These are phyloP conservation scores for Neltuma alba DNA, from an alignment of 306 rosid genomes.

Conservation along the genomic window DNA sequence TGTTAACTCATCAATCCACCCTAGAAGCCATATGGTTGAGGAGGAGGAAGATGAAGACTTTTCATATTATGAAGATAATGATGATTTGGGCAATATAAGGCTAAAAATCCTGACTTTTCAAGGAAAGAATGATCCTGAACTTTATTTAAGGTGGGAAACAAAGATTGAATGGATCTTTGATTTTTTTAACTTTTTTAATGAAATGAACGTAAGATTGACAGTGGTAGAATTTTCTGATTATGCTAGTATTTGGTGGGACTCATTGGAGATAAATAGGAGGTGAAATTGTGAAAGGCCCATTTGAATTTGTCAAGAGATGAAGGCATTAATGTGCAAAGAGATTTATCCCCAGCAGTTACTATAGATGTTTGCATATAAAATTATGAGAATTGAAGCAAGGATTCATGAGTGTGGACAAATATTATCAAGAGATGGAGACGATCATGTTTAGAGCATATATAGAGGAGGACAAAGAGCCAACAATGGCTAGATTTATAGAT, in stretches of 20 bases:
- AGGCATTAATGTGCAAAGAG: neutral
- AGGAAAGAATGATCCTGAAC: too few relatives aligned
- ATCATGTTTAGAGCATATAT: neutral
- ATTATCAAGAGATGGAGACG: neutral
- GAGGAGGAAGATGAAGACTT: too few relatives aligned
- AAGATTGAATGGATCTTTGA: too few relatives aligned
- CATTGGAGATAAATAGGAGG: neutral
- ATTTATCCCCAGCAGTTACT: neutral
- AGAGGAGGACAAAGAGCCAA: neutral
- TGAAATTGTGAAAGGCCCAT: neutral
- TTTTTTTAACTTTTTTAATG: too few relatives aligned
- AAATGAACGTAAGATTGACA: too few relatives aligned
- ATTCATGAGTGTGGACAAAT: neutral
- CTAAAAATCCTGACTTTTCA: too few relatives aligned
- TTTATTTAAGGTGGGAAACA: too few relatives aligned
- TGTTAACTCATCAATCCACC: too few relatives aligned
- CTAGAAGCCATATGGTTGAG: too few relatives aligned
- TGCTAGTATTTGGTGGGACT: neutral
- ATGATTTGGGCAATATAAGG: too few relatives aligned
- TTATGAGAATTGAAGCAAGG: neutral
- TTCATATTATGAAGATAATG: too few relatives aligned
- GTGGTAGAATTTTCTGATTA: neutral
- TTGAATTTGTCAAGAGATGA: neutral
- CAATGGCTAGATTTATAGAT: neutral
- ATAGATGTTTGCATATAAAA: too few relatives aligned